These are phyloP conservation scores for Capsella rubella DNA, from an alignment of 441 rosid species.

Conservation along the genomic window DNA sequence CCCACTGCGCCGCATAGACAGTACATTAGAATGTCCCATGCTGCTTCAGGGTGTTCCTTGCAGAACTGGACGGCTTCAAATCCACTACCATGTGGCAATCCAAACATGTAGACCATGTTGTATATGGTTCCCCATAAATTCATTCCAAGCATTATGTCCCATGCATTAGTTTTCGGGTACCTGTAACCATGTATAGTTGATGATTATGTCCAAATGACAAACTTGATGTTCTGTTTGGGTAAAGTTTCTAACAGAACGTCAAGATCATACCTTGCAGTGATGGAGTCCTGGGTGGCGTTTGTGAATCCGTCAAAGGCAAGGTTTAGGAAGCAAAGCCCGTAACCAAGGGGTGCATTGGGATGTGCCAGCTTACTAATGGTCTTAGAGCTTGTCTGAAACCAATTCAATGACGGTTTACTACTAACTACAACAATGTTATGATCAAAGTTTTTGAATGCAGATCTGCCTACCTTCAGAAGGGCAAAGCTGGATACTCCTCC, in stretches of 20 bases:
- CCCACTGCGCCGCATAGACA: slow-evolving; percentile 98
- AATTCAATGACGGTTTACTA: slow-evolving; percentile 15
- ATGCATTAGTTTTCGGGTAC: slow-evolving; percentile 90
- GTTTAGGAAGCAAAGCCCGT: slow-evolving; percentile 89
- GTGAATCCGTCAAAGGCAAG: slow-evolving; percentile 98
- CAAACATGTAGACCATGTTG: slow-evolving; percentile 92
- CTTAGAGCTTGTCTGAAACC: slow-evolving; percentile 86
- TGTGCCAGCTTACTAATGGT: slow-evolving; percentile 92
- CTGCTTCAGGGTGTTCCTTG: slow-evolving; percentile 90
- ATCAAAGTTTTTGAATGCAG: not conserved
- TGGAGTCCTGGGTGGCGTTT: slow-evolving; percentile 96
- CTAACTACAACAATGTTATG: not conserved
- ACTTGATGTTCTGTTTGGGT: not conserved
- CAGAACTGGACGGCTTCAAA: slow-evolving; percentile 82
- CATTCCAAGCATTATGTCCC: slow-evolving; percentile 99
- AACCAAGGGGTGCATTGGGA: slow-evolving; percentile 97
- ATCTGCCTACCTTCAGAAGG: slow-evolving; percentile 70
- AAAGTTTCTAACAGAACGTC: not conserved
- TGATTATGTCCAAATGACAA: not conserved
- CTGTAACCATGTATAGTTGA: slow-evolving; percentile 45
- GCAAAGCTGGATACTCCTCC: slow-evolving; percentile 96
- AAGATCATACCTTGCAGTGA: slow-evolving; percentile 64
- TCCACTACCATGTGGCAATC: slow-evolving; percentile 81
- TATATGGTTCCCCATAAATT: slow-evolving; percentile 96
- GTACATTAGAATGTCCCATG: slow-evolving; percentile 86